Evolutionary conservation across 1,284 basidiomycete genomes (phyloP).

Genomic region (Calocybe gambosa): DNA sequence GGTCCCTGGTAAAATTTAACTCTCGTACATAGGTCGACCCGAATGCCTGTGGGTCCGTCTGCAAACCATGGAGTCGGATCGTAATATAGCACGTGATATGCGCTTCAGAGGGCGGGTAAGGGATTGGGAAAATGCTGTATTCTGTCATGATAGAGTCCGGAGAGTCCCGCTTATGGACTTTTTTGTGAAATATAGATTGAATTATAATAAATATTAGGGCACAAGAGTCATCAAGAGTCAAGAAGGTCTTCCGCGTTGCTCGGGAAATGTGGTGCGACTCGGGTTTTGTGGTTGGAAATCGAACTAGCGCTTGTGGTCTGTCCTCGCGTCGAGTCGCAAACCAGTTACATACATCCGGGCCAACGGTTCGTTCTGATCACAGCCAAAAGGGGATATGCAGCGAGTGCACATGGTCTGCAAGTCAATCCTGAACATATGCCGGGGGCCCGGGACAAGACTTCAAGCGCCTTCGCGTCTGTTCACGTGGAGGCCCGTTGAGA

Average conservation of each 20-base stretch:
- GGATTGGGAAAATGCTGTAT: slow-evolving; percentile 14
- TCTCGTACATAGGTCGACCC: slow-evolving; percentile 29
- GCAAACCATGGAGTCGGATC: slow-evolving; percentile 28
- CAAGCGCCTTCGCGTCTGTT: no score
- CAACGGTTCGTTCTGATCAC: neutral
- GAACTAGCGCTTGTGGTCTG: neutral
- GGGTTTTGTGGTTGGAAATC: neutral
- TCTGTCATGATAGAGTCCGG: neutral
- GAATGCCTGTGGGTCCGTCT: slow-evolving; percentile 29
- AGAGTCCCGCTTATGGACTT: neutral
- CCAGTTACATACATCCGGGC: no score
- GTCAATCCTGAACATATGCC: neutral
- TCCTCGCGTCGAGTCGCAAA: no score
- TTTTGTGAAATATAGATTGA: neutral
- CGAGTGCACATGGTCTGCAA: neutral
- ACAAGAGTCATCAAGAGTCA: neutral
- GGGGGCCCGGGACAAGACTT: no score
- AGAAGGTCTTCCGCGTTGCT: neutral
- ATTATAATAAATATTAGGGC: neutral
- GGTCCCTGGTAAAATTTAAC: slow-evolving; percentile 21
- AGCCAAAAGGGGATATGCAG: neutral
- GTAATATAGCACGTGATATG: slow-evolving; percentile 23
- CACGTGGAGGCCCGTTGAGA: neutral
- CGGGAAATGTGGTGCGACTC: neutral
- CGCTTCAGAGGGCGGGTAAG: slow-evolving; percentile 16